These are phyloP conservation scores for Boletellus ananiceps DNA, from an alignment of 768 basidiomycete species.

Conservation along the genomic window DNA sequence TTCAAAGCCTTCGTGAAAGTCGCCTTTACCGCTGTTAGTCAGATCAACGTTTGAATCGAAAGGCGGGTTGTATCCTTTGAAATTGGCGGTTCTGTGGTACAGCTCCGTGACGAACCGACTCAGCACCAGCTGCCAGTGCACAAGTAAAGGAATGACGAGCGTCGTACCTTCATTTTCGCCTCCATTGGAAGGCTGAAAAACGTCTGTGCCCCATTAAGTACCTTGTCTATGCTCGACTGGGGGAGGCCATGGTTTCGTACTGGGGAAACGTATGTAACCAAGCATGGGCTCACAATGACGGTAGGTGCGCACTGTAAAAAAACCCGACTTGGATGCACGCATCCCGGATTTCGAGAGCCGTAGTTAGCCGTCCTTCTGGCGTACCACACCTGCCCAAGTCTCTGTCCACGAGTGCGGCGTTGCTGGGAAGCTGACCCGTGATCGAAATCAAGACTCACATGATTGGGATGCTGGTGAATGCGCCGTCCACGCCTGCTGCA, in stretches of 20 bases:
- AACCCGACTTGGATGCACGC: constrained; percentile 84
- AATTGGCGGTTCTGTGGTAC: constrained; percentile 64
- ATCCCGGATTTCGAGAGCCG: constrained; percentile 59
- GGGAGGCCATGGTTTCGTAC: constrained; percentile 76
- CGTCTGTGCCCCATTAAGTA: constrained; percentile 45
- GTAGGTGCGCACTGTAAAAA: constrained; percentile 58
- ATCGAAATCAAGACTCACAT: constrained; percentile 18
- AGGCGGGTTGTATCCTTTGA: constrained; percentile 72
- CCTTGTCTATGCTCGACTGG: constrained; percentile 40
- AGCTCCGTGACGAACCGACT: constrained; percentile 39
- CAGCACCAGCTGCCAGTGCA: not conserved
- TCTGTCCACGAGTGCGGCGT: constrained; percentile 4
- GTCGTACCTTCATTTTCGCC: constrained; percentile 59
- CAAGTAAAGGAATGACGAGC: not conserved
- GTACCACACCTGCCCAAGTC: constrained; percentile 19
- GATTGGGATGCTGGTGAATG: constrained; percentile 2
- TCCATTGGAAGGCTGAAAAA: constrained; percentile 67
- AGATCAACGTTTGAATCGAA: constrained; percentile 74
- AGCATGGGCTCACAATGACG: not conserved
- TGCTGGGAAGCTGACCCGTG: not conserved
- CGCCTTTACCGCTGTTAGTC: constrained; percentile 58
- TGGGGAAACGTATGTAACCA: constrained; percentile 27
- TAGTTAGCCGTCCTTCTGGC: constrained; percentile 32
- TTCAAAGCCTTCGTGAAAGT: constrained; percentile 89
- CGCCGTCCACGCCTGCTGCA: not conserved